Base-by-base conservation (phyloP, 768 basidiomycete genomes). In the Tephrocybe sp. region DNA sequence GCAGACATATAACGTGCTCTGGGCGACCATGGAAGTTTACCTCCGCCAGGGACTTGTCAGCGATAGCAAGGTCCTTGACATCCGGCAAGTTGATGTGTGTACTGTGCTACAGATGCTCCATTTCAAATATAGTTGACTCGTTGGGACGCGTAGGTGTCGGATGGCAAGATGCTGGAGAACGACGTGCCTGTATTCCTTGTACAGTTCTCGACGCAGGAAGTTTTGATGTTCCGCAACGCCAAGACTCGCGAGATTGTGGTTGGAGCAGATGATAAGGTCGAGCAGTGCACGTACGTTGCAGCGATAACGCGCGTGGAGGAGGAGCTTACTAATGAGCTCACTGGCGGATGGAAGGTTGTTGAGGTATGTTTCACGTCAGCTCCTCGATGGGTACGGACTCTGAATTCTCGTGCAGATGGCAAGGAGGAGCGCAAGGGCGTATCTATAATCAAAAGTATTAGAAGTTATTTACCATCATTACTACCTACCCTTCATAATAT, bases 21-120 rank as follows among this genome's bases (percentile, higher is more conserved):
- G 95, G 89, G 96, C 96, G 6, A 96, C 94, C 6, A 91, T 99
- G 83, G 93, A 95, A 57, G 87, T 90, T 59, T 98, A 93, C 65
- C 79, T 95, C 41, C 79, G 82, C 30, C 93, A 96, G 62, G 94
- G 96, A 1, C 78, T 98, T 21, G 74, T 96, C 56, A 92, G 90
- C 56, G 92, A 95, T 63, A 93, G 90, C 68, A 92, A 92, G 62
- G 89, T 97, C 16, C 83, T 98, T 16, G 96, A 98, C 70, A 98
- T 99, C 63, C 89, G 93, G 49, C 88, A 96, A 73, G 94, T 99
- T 34, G 97, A 99, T 67, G 93, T 98, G 65, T 52, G 87, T 50
- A 15, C n/a, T 18, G 32, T 34, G 5, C 19, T 24, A n/a, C 15
- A 27, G 4, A n/a, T 24, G 13, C 11, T n/a, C 25, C 24, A 27